Evolutionary conservation across 2,329 filamentous ascomycete genomes (phyloP).

Genomic region (Leptosphaerulina australis): DNA sequence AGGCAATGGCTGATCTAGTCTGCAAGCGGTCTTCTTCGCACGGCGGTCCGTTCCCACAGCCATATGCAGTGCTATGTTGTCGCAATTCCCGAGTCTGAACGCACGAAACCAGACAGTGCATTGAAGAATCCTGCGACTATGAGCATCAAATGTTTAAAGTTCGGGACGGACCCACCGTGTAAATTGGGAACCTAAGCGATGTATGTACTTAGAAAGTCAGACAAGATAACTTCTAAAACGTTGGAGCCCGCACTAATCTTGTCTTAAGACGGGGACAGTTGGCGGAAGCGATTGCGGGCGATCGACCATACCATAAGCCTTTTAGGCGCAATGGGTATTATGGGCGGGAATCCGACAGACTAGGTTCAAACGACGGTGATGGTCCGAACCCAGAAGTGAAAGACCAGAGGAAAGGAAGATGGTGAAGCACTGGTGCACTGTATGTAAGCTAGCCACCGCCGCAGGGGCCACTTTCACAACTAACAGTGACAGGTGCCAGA

Average conservation of each 20-base stretch:
- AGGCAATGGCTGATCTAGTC: slow-evolving; percentile 42
- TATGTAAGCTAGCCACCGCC: slow-evolving; percentile 31
- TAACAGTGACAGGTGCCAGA: slow-evolving; percentile 37
- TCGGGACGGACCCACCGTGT: slow-evolving; percentile 29
- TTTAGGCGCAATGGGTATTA: slow-evolving; percentile 35
- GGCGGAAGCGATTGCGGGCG: slow-evolving; percentile 40
- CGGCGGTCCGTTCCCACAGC: slow-evolving; percentile 47
- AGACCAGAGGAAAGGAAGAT: slow-evolving; percentile 23
- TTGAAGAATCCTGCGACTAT: slow-evolving; percentile 37
- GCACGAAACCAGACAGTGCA: slow-evolving; percentile 35
- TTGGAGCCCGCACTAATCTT: slow-evolving; percentile 45
- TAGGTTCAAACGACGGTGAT: slow-evolving; percentile 34
- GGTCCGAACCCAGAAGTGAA: slow-evolving; percentile 29
- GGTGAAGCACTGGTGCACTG: slow-evolving; percentile 36
- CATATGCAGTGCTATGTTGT: slow-evolving; percentile 44
- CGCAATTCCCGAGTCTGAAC: slow-evolving; percentile 36
- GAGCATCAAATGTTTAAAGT: slow-evolving; percentile 38
- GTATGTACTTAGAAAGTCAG: slow-evolving; percentile 39
- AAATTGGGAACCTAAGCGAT: slow-evolving; percentile 30
- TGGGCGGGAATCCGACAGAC: slow-evolving; percentile 35
- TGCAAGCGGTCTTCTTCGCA: slow-evolving; percentile 43
- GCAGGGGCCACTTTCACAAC: slow-evolving; percentile 24
- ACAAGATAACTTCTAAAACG: slow-evolving; percentile 43
- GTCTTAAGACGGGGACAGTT: slow-evolving; percentile 37
- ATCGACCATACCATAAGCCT: slow-evolving; percentile 44